Conservation (phyloP, 805 yeast species). For the Starmera pachycereana region DNA sequence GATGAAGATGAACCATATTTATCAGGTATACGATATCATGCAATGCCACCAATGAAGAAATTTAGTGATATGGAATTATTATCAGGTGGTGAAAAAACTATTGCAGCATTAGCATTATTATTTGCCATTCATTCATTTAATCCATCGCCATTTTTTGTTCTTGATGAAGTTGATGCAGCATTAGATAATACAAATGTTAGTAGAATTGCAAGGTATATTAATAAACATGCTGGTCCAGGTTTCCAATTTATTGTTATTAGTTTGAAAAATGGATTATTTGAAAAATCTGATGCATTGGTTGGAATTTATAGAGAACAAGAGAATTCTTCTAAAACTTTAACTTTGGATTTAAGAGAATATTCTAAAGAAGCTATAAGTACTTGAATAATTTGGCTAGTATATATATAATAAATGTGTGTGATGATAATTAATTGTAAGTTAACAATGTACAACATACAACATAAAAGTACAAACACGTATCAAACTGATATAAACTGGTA, state of each 20-base stretch:
- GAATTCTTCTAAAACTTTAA: constrained; percentile 64
- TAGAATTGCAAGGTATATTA: constrained; percentile 78
- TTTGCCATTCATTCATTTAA: constrained; percentile 86
- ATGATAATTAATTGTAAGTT: too few relatives aligned
- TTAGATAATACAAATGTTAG: constrained; percentile 83
- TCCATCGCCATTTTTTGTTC: constrained; percentile 91
- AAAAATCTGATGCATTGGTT: constrained; percentile 80
- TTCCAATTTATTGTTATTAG: constrained; percentile 92
- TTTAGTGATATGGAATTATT: constrained; percentile 86
- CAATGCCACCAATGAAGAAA: constrained; percentile 93
- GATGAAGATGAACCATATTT: constrained; percentile 85
- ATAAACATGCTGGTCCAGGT: constrained; percentile 59
- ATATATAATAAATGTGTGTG: too few relatives aligned
- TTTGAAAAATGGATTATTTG: constrained; percentile 78
- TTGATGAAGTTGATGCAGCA: constrained; percentile 98
- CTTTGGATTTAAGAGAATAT: constrained; percentile 60
- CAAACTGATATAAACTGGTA: too few relatives aligned
- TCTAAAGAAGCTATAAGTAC: constrained; percentile 22
- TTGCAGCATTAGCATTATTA: constrained; percentile 88
- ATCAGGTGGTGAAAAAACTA: constrained; percentile 95
- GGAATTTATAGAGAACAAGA: constrained; percentile 86
- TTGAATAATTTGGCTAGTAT: not conserved
- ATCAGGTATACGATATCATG: constrained; percentile 80
- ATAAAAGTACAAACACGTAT: too few relatives aligned
- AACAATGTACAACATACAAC: too few relatives aligned